Evolutionary conservation across 306 rosid species (phyloP), one percentile per base, ranked within the genome.

Genomic region (Ochetophila trinervis): DNA sequence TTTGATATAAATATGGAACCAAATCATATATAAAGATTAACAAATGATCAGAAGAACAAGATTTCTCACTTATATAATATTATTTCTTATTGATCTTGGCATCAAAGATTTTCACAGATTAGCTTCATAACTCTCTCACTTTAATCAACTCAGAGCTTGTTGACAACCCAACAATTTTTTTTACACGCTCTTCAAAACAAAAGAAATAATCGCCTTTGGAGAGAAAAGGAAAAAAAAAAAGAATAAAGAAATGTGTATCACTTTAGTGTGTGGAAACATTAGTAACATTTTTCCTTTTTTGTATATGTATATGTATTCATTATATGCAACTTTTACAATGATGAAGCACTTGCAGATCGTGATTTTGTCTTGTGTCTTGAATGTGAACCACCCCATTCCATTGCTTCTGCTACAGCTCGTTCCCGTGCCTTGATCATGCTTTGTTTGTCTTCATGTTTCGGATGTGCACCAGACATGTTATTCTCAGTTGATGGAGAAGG

Each of bases 351-450:
- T 60, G 60, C 68, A 62, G 16, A 35, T 4, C 62, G 61, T 3
- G 68, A 51, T 51, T 73, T 58, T 6, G 49, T 61, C 34, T 78
- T 84, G 73, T 57, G 82, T 65, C 89, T 74, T 30, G 87, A 62
- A 42, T 74, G 75, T 8, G 91, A 82, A 12, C 95, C 98, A 12
- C 95, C 98, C 98, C 97, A 89, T 79, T 89, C 84, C 0, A 87
- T 89, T 74, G 98, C 98, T 75, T 93, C 98, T 17, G 82, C 91
- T 3, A 93, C 90, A 0, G 96, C 97, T 51, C 75, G 69, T 57
- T 90, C 86, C 12, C 98, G 88, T 32, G 82, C 90, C 0, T 17
- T 65, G 3, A 57, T 34, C 17, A 11, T 58, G 37, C 37, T 63
- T 63, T 82, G 87, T 56, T 81, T 67, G 6, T 52, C 73, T 0